Percentiles rank a stretch among this genome's conserved stretches.
Evolutionary conservation across 148 eudicot genomes (phyloP).

Genomic region (Vaccinium macrocarpon): DNA sequence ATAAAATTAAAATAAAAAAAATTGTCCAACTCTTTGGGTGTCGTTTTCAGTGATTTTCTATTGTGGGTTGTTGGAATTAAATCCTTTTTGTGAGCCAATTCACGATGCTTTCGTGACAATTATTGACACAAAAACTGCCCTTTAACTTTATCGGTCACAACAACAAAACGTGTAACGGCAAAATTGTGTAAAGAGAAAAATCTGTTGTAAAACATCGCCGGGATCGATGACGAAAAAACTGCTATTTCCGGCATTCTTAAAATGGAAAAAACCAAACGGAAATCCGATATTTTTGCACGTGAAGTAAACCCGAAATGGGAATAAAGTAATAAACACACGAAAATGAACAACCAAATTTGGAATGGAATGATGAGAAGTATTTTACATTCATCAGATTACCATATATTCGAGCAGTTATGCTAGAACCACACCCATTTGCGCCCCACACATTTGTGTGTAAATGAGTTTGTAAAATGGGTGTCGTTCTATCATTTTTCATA

Average conservation of each 20-base stretch:
- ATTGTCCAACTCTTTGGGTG: background rate
- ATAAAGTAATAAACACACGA: background rate
- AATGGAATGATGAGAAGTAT: no score
- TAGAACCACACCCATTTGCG: no score
- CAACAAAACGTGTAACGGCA: slow-evolving; percentile 8
- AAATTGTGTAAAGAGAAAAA: slow-evolving; percentile 3
- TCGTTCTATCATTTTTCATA: background rate
- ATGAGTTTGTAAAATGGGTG: no score
- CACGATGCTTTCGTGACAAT: slow-evolving; percentile 33
- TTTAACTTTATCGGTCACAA: background rate
- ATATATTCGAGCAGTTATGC: no score
- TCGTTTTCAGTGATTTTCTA: slow-evolving; percentile 17
- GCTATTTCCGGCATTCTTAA: background rate
- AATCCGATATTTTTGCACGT: background rate
- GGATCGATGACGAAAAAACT: background rate
- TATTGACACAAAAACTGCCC: slow-evolving; percentile 13
- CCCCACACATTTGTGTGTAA: no score
- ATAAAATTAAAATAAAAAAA: background rate
- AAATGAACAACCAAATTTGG: background rate
- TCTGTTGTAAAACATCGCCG: background rate
- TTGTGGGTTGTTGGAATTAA: slow-evolving; percentile 22
- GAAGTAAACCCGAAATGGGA: background rate
- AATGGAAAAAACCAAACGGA: background rate
- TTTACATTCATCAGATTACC: background rate
- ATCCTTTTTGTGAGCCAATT: slow-evolving; percentile 20